Percentiles rank a stretch among this genome's conserved stretches.
Conservation (phyloP, 2,329 filamentous ascomycete genomes). For the Diatrype stigma region DNA sequence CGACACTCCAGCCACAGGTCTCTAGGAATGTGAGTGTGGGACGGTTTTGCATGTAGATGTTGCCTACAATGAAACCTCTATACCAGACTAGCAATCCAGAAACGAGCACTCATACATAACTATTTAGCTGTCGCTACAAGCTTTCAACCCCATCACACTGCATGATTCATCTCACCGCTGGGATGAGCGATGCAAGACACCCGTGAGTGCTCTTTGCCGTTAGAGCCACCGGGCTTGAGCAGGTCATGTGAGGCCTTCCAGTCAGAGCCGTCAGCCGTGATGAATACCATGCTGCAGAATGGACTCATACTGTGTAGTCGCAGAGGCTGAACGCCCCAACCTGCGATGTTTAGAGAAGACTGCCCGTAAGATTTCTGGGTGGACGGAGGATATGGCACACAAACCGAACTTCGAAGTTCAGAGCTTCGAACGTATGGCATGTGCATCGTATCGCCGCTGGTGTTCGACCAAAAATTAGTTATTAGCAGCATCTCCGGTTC, state of each 20-base stretch:
- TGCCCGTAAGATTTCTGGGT: slow-evolving; percentile 17
- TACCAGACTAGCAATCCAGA: too few species aligned
- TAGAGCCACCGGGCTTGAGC: slow-evolving; percentile 18
- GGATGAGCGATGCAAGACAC: slow-evolving; percentile 15
- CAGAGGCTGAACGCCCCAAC: slow-evolving; percentile 17
- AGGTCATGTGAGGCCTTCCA: slow-evolving; percentile 20
- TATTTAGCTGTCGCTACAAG: too few species aligned
- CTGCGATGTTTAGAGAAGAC: slow-evolving; percentile 18
- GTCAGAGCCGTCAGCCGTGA: slow-evolving; percentile 17
- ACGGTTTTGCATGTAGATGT: too few species aligned
- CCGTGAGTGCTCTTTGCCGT: slow-evolving; percentile 18
- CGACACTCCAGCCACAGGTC: too few species aligned
- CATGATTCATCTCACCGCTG: slow-evolving; percentile 7
- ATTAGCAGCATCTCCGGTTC: slow-evolving; percentile 16
- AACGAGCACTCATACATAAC: too few species aligned
- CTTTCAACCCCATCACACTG: neutral
- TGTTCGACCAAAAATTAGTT: slow-evolving; percentile 17
- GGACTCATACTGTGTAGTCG: slow-evolving; percentile 18
- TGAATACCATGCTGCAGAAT: slow-evolving; percentile 17
- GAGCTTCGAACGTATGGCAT: slow-evolving; percentile 17
- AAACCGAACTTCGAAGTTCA: slow-evolving; percentile 14
- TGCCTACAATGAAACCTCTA: too few species aligned
- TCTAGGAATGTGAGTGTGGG: too few species aligned
- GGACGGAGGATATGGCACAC: slow-evolving; percentile 14
- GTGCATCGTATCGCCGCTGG: slow-evolving; percentile 19